Base-by-base conservation (phyloP, 257 asterid species). In the Nicotiana benthamiana region DNA sequence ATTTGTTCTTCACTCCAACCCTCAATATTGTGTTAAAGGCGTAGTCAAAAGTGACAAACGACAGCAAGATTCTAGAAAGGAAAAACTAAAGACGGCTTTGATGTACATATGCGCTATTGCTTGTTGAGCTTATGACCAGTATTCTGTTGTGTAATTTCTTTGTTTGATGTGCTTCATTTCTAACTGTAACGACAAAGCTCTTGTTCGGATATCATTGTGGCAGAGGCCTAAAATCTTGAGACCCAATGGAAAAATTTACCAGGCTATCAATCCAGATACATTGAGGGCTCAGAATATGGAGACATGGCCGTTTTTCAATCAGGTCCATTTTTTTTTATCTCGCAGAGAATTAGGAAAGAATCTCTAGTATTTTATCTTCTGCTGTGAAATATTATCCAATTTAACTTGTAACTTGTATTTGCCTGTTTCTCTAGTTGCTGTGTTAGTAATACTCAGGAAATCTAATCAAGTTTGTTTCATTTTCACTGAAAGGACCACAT, bases 251-350 rank as follows among this genome's bases (percentile, higher is more conserved):
- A 88, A 84, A 83, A 90, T 91, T 59, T 91, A 86, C 81, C 93
- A 91, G 88, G 92, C 93, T 62, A 90, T 91, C 70, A 91, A 91
- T 54, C 83, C 85, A 82, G 92, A 91, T 79, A 90, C 90, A 0
- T 77, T 90, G 88, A 87, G 93, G 88, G 93, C 93, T 63, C 96
- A 91, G 77, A 91, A 91, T 81, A 83, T 91, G 80, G 93, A 91
- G 86, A 90, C 96, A 43, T 91, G 96, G 93, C 96, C 96, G 54
- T 91, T 87, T 82, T 91, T 90, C 89, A 91, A 91, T 68, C 93
- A 91, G 93, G 96, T 91, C 70, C 79, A 3, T 4, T 28, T 22
- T 6, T 32, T 64, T 48, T 72, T 0, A 57, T 7, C 57, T 34
- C 59, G 36, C 0, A 11, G 30, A 59, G 22, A 77, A 77, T n/a